Percentiles rank a stretch among this genome's conserved stretches.
phyloP scores from a whole-genome alignment of 148 eudicot genomes.

The Fagopyrum esculentum region DNA sequence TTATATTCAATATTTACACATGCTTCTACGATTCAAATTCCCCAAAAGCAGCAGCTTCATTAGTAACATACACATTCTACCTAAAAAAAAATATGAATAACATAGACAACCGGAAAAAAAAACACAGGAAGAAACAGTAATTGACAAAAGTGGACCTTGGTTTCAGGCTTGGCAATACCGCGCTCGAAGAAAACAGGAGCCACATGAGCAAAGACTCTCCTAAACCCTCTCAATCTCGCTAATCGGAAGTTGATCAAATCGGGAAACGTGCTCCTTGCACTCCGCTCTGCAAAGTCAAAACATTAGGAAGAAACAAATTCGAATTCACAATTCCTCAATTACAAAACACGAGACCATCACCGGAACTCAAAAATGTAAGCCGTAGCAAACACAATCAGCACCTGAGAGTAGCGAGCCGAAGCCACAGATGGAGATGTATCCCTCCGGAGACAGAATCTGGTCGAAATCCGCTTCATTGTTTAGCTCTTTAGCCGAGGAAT shows the following conservation, averaged over 20 bases:
- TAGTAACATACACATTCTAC: neutral
- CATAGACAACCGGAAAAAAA: neutral
- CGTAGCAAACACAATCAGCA: slow-evolving; percentile 14
- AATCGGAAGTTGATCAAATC: slow-evolving; percentile 67
- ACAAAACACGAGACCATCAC: neutral
- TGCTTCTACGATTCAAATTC: neutral
- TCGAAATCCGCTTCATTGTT: slow-evolving; percentile 54
- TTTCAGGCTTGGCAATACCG: slow-evolving; percentile 84
- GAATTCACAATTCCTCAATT: slow-evolving; percentile 8
- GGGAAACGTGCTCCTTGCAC: slow-evolving; percentile 97
- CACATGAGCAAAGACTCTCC: slow-evolving; percentile 78
- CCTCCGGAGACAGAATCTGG: slow-evolving; percentile 41
- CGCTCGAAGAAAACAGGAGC: slow-evolving; percentile 96
- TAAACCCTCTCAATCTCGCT: slow-evolving; percentile 69
- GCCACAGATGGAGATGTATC: slow-evolving; percentile 70
- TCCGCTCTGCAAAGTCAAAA: slow-evolving; percentile 47
- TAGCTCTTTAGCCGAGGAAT: slow-evolving; percentile 36
- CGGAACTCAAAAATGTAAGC: neutral
- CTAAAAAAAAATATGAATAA: neutral
- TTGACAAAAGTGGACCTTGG: slow-evolving; percentile 43
- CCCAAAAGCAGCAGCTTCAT: slow-evolving; percentile 2
- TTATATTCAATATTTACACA: neutral
- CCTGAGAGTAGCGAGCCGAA: slow-evolving; percentile 98
- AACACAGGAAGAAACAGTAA: neutral
- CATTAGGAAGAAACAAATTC: neutral